These are phyloP conservation scores for Conticribra guillardii DNA, from an alignment of 108 stramenopile species.

Conservation along the genomic window DNA sequence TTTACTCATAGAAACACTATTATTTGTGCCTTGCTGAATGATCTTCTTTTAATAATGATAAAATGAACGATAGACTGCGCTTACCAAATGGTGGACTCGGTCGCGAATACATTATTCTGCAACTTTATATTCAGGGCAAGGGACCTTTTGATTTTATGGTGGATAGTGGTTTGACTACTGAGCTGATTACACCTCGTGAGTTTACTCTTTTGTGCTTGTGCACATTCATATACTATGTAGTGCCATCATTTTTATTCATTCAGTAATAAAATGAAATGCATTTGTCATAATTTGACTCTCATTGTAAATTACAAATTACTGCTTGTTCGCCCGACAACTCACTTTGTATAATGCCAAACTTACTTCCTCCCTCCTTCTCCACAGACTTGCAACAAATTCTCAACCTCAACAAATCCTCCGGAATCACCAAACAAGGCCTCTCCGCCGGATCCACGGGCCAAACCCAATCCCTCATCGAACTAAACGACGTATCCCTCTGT, in stretches of 20 bases:
- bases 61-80: conserved; percentile 25
- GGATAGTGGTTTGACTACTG: conserved; percentile 76
- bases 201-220: not conserved
- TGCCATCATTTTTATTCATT: too few relatives aligned
- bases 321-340: too few relatives aligned
- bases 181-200: conserved; percentile 78
- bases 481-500: conserved; percentile 60
- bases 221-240: too few relatives aligned
- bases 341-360: not conserved
- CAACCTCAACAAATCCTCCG: conserved; percentile 34
- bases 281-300: too few relatives aligned
- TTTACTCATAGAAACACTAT: too few relatives aligned
- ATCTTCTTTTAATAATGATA: too few relatives aligned
- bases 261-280: too few relatives aligned
- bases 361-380: not conserved
- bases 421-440: conserved; percentile 44
- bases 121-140: conserved; percentile 61
- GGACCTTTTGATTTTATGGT: conserved; percentile 88
- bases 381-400: conserved; percentile 48
- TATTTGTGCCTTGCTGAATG: too few relatives aligned
- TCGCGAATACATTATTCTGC: conserved; percentile 71
- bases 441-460: conserved; percentile 59
- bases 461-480: conserved; percentile 46
- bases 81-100: conserved; percentile 67
- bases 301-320: too few relatives aligned